These are phyloP conservation scores for Chrysanthemum makinoi DNA, from an alignment of 129 eudicot genomes.

Conservation along the genomic window DNA sequence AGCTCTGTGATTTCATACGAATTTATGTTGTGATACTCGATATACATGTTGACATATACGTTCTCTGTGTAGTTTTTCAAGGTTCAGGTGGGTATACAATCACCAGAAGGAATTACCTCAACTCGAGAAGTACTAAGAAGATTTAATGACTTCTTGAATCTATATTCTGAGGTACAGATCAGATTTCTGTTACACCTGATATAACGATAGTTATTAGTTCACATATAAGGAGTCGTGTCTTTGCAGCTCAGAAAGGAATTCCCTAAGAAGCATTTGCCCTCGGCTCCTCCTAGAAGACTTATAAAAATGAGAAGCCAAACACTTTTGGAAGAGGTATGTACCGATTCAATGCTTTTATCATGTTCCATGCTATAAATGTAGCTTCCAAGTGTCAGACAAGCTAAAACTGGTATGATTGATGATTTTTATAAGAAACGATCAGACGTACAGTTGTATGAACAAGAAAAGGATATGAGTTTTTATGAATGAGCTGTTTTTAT, in stretches of 20 bases:
- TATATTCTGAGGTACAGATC: conserved; percentile 60
- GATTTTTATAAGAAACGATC: too few relatives aligned
- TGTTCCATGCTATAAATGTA: too few relatives aligned
- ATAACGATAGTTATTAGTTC: background rate
- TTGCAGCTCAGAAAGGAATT: conserved; percentile 66
- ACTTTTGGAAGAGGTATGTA: conserved; percentile 64
- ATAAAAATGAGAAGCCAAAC: conserved; percentile 46
- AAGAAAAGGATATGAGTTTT: too few relatives aligned
- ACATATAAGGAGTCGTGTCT: conserved; percentile 1
- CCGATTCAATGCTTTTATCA: background rate
- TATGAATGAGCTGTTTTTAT: too few relatives aligned
- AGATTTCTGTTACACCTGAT: conserved; percentile 6
- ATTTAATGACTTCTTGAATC: conserved; percentile 77
- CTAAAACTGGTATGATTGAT: too few relatives aligned
- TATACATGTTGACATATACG: conserved; percentile 33
- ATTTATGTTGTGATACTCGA: conserved; percentile 7
- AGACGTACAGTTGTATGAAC: too few relatives aligned
- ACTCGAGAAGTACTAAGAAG: conserved; percentile 56
- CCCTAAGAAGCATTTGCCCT: conserved; percentile 59
- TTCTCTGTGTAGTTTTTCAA: conserved; percentile 59
- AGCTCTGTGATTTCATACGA: conserved; percentile 12
- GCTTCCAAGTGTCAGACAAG: too few relatives aligned
- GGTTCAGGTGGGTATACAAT: conserved; percentile 84
- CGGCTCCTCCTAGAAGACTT: conserved; percentile 69
- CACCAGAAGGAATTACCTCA: conserved; percentile 79